Evolutionary conservation across 495 filamentous ascomycete species (phyloP).

Genomic region (Podospora conica): DNA sequence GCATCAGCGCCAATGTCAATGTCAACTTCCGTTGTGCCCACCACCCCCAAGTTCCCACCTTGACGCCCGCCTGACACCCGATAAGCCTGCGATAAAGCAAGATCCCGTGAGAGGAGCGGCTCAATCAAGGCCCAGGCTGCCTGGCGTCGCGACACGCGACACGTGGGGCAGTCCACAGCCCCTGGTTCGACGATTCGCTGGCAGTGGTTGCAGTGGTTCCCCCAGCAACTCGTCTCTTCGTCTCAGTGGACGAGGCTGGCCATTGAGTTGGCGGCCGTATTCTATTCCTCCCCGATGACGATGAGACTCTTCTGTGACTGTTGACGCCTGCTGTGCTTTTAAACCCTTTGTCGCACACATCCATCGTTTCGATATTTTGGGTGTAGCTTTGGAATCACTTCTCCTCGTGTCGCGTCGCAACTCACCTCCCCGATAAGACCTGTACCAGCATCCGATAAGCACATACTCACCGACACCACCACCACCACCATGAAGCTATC

Average conservation of each 20-base stretch:
- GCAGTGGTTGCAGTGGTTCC: slow-evolving; percentile 3
- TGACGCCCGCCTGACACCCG: slow-evolving; percentile 1
- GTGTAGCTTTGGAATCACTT: not conserved
- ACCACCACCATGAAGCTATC: slow-evolving; percentile 23
- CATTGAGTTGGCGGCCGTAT: slow-evolving; percentile 3
- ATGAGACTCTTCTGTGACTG: slow-evolving; percentile 5
- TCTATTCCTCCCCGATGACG: not conserved
- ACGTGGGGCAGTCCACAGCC: slow-evolving; percentile 3
- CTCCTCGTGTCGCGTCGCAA: not conserved
- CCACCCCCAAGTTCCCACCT: not conserved
- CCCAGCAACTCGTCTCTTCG: slow-evolving; percentile 11
- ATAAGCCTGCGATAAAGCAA: slow-evolving; percentile 2
- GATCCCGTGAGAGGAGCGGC: not conserved
- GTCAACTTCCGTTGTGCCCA: not conserved
- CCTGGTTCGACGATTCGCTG: slow-evolving; percentile 8
- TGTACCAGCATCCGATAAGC: not conserved
- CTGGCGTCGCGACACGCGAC: not conserved
- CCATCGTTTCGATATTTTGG: not conserved
- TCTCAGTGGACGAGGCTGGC: slow-evolving; percentile 2
- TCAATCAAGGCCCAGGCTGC: not conserved
- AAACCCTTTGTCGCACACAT: not conserved
- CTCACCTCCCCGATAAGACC: too few species aligned
- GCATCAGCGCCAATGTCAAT: not conserved
- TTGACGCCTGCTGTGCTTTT: slow-evolving; percentile 1
- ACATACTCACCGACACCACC: not conserved